phyloP scores from a whole-genome alignment of 495 filamentous ascomycete genomes.

The Aspergillus egyptiacus region DNA sequence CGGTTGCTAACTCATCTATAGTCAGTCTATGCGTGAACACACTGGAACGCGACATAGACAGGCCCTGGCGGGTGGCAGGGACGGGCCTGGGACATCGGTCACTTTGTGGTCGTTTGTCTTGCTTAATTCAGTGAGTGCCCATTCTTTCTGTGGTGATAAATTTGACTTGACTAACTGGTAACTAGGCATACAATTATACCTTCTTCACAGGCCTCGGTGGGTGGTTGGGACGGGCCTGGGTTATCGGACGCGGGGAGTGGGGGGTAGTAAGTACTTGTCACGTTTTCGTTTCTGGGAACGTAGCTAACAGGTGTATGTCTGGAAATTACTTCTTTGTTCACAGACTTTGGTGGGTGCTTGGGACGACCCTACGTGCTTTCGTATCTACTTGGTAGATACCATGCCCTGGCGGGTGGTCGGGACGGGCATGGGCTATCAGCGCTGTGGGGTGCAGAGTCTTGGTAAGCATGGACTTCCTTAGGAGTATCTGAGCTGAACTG shows the following conservation, averaged over 20 bases:
- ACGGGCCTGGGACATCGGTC: conserved; percentile 9
- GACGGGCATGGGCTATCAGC: no score
- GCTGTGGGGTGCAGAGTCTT: no score
- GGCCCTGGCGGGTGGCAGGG: conserved; percentile 10
- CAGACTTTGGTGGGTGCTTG: not conserved
- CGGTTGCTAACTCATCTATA: no score
- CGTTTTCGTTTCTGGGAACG: not conserved
- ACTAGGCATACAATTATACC: no score
- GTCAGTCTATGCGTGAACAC: no score
- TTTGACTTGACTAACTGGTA: not conserved
- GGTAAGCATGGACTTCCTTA: no score
- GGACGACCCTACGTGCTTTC: no score
- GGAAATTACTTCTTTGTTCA: no score
- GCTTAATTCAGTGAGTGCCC: not conserved
- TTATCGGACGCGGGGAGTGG: not conserved
- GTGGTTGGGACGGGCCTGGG: conserved; percentile 6
- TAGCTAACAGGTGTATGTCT: no score
- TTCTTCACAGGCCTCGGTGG: conserved; percentile 9
- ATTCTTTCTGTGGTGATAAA: not conserved
- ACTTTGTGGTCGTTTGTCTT: not conserved
- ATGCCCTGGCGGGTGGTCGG: not conserved
- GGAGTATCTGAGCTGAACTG: no score
- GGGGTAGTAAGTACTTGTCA: not conserved
- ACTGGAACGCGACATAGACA: conserved; percentile 1
- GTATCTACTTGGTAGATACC: not conserved